These are phyloP conservation scores for Glarea lozoyensis DNA, from an alignment of 495 filamentous ascomycete species.

Conservation along the genomic window DNA sequence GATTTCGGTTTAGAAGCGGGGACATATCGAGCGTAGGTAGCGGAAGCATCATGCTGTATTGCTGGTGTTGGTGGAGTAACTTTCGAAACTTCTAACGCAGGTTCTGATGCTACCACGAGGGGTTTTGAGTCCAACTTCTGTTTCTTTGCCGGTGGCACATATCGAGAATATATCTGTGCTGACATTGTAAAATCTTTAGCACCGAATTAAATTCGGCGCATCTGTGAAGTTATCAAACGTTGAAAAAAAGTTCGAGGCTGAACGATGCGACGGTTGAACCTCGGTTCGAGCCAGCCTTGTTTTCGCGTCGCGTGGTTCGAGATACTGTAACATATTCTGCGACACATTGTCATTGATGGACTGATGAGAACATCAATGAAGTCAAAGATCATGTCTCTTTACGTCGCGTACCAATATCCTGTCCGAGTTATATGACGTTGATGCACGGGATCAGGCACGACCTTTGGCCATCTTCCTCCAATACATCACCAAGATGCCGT, in stretches of 20 bases:
- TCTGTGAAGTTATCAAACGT: too few species aligned
- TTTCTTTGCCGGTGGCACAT: slow-evolving; percentile 32
- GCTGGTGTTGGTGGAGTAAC: not conserved
- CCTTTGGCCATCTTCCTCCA: not conserved
- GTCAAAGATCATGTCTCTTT: too few species aligned
- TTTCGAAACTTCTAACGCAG: not conserved
- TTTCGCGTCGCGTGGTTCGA: too few species aligned
- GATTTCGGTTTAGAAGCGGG: slow-evolving; percentile 26
- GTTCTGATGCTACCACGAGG: slow-evolving; percentile 3
- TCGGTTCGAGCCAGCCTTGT: too few species aligned
- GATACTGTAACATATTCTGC: too few species aligned
- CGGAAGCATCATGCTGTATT: slow-evolving; percentile 8
- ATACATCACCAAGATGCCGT: slow-evolving; percentile 44
- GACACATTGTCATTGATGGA: too few species aligned
- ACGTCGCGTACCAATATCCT: too few species aligned
- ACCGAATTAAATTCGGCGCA: too few species aligned
- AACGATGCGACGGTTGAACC: too few species aligned
- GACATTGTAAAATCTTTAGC: slow-evolving; percentile 26
- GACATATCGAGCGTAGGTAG: slow-evolving; percentile 35
- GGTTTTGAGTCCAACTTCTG: slow-evolving; percentile 1
- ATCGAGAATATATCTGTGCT: slow-evolving; percentile 39
- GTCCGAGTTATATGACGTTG: too few species aligned
- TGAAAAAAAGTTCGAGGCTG: slow-evolving; percentile 24
- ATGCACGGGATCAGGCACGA: too few species aligned
- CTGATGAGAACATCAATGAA: too few species aligned